Conservation (phyloP, 257 asterid genomes). For the Solanum dulcamara region DNA sequence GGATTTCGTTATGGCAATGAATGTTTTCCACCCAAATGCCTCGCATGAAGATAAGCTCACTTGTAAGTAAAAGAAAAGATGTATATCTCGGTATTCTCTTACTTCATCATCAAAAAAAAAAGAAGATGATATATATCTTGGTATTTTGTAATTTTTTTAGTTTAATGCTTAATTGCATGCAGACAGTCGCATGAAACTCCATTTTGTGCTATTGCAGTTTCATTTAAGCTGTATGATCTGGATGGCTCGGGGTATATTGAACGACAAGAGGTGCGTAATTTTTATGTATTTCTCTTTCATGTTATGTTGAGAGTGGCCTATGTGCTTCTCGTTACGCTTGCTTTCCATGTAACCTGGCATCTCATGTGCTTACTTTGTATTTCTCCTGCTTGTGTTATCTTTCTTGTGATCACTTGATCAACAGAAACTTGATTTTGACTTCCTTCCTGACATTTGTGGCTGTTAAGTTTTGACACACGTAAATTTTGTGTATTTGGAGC, state of each 20-base stretch:
- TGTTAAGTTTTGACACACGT: not conserved
- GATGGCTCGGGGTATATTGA: slow-evolving; percentile 93
- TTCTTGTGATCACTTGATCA: not conserved
- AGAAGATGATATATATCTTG: not conserved
- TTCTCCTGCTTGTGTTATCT: not conserved
- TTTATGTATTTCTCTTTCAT: not conserved
- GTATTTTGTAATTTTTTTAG: not conserved
- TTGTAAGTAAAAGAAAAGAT: slow-evolving; percentile 33
- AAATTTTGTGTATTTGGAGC: not conserved
- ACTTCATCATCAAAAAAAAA: not conserved
- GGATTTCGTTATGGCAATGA: slow-evolving; percentile 84
- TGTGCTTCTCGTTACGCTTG: not conserved
- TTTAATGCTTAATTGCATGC: not conserved
- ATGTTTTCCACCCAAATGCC: slow-evolving; percentile 98
- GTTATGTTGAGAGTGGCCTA: not conserved
- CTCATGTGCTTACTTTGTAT: not conserved
- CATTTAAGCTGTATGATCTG: slow-evolving; percentile 90
- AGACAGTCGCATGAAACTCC: not conserved
- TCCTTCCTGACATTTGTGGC: not conserved
- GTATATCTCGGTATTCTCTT: not conserved
- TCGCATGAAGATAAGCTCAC: slow-evolving; percentile 78
- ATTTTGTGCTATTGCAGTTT: slow-evolving; percentile 41
- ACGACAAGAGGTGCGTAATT: slow-evolving; percentile 65
- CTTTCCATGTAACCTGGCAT: not conserved
- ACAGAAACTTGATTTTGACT: not conserved